Base-by-base conservation (phyloP, 768 basidiomycete genomes). In the Lentinula edodes region DNA sequence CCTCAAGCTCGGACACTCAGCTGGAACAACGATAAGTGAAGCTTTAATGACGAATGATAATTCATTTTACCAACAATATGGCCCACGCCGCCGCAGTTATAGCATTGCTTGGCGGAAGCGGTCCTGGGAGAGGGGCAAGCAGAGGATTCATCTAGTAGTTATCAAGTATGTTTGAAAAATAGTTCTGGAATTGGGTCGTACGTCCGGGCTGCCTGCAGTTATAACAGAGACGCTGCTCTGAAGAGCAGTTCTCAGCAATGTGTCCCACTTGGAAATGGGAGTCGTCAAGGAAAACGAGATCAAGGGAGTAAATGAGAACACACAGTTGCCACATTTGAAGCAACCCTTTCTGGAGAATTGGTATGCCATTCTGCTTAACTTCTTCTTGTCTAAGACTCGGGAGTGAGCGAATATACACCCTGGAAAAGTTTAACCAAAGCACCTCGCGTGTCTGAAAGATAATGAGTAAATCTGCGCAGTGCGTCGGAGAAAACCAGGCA, bases 151-250 rank as follows among this genome's bases (percentile, higher is more conserved):
- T 61, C 43, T 48, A 39, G 38, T 53, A 51, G 50, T 34, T 54
- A 20, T 43, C 45, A 38, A 23, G 20, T 48, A 9, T 10, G 23
- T 23, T 18, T 23, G 20, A 23, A 90, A 83, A 50, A 88, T 89
- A 43, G 86, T 88, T 64, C 91, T 84, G 42, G 93, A 93, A 66
- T 86, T 85, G 43, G 92, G 89, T 72, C 94, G 95, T 93, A 68
- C 95, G 94, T 43, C 94, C 94, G n/a, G 93, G 90, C 72, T 94
- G 90, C 66, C 91, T 87, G 73, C 94, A 96, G 72, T 95, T 96
- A 78, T 94, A 96, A 77, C 94, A 96, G 62, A 96, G 83, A 68
- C 92, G 86, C 72, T 91, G 86, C 68, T 90, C 90, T 65, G 91
- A 91, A 51, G 91, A 83, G 72, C 93, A 96, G 68, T 89, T 90